Base-by-base conservation (phyloP, 148 eudicot genomes). In the Oxyria digyna region DNA sequence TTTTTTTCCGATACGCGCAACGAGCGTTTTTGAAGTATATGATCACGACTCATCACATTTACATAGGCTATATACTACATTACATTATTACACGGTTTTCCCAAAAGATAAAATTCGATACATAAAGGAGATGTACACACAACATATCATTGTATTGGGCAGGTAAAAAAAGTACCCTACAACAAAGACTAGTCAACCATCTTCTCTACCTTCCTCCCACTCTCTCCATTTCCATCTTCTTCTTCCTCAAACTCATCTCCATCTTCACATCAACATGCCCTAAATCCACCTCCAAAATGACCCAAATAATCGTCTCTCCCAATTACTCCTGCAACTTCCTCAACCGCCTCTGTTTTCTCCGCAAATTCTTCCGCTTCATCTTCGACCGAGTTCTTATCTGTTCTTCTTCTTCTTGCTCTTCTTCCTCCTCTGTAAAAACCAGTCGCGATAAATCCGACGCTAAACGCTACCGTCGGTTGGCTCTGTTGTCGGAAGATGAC, bases 261-360 rank as follows among this genome's bases (percentile, higher is more conserved):
- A 11, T 27, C 4, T 35, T 35, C 38, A n/a, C n/a, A 2, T 35
- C 38, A 6, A 35, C n/a, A 35, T 2, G 38, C 38, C 38, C 38
- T 59, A 82, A 78, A n/a, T 77, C 80, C 67, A 67, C 88, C 77
- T 79, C 78, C 42, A 87, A 87, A 73, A 85, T 87, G 93, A 87
- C 85, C 6, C 88, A 74, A 74, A 81, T 84, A 10, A 79, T 85
- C 63, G 33, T 35, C 63, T 33, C 27, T 9, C 63, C 35, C 8
- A 33, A 9, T 9, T 21, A 4, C 35, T 72, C 78, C 73, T 79
- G 84, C 85, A 67, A 67, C 14, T 1, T 84, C 8, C 29, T 77
- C 0, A 80, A 79, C 65, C 77, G 74, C 32, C 78, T 84, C 2
- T 38, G 82, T 17, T 59, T 76, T 15, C 48, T 91, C 35, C 82